These are phyloP conservation scores for Lithospermum erythrorhizon DNA, from an alignment of 257 asterid genomes.

Conservation along the genomic window DNA sequence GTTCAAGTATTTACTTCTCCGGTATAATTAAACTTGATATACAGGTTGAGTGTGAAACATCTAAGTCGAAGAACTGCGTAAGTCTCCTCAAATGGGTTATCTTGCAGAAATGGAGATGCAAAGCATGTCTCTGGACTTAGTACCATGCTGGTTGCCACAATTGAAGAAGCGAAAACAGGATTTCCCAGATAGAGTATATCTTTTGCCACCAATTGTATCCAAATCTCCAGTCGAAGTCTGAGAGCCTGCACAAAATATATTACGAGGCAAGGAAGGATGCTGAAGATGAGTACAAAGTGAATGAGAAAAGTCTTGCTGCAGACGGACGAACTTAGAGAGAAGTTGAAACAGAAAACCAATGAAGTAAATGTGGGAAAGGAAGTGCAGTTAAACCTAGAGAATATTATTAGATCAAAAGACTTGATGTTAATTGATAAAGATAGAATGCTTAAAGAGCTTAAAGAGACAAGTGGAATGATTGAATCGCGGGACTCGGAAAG, in stretches of 20 bases:
- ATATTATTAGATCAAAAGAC: constrained; percentile 25
- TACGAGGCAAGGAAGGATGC: constrained; percentile 63
- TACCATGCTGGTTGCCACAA: constrained; percentile 74
- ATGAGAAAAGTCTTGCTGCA: constrained; percentile 46
- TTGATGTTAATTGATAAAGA: constrained; percentile 27
- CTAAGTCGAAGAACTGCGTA: constrained; percentile 18
- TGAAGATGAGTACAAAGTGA: constrained; percentile 50
- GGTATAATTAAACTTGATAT: too few species aligned
- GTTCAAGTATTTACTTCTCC: too few species aligned
- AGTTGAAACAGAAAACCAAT: constrained; percentile 32
- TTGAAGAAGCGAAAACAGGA: constrained; percentile 80
- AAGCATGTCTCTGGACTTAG: constrained; percentile 64
- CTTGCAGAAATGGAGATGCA: constrained; percentile 41
- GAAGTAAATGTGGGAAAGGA: constrained; percentile 31
- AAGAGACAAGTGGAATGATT: constrained; percentile 30
- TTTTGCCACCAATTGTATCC: constrained; percentile 79
- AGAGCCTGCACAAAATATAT: constrained; percentile 39
- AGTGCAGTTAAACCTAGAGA: constrained; percentile 22
- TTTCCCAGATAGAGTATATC: constrained; percentile 78
- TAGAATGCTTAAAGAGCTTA: constrained; percentile 14
- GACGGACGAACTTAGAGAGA: constrained; percentile 45
- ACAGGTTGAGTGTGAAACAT: too few species aligned
- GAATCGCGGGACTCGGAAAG: constrained; percentile 43
- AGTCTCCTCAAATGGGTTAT: constrained; percentile 27
- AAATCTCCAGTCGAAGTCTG: constrained; percentile 33